Evolutionary conservation across 129 eudicot genomes (phyloP), one percentile per base, ranked within the genome.

Genomic region (Heracleum sosnowskyi): DNA sequence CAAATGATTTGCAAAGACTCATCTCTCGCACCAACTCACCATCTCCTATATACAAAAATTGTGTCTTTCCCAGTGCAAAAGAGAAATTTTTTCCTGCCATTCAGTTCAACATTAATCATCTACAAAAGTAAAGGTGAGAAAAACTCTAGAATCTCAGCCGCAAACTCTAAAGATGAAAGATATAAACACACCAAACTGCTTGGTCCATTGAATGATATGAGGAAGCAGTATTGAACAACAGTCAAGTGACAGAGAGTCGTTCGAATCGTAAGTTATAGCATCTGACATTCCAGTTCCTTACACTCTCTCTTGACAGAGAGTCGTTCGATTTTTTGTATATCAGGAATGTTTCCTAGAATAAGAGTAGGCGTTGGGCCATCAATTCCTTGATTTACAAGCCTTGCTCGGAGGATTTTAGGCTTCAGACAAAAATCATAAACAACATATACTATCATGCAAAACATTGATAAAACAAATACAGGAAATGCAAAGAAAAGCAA

Each of bases 191-290:
- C 78, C 78, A 75, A 12, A 75, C 15, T 47, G 24, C 66, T 75
- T 47, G 66, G 68, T 49, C 78, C 63, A 75, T 36, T 75, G 68
- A 4, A 4, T 1, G 29, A 75, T 45, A 46, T 75, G 41, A 31
- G 68, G 68, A 31, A 49, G 35, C 2, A 75, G 78, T 26, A 33
- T 47, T 22, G 78, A 45, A 18, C 64, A 47, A 49, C 78, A 75
- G 41, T 75, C 66, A 31, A 75, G 78, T 47, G 78, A 75, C 26
- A n/a, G 33, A 68, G 78, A 15, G 28, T 75, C 33, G 24, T 45
- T 75, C 13, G 33, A 44, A 17, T 37, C 40, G 40, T 37, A 0
- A 37, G 40, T 37, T 37, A 3, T 37, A 7, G 40, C 40, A 37
- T 37, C 40, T 37, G 40, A 37, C n/a, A n/a, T 37, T 5, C 40